These are phyloP conservation scores for Xylaria curta DNA, from an alignment of 495 filamentous ascomycete species.

Conservation along the genomic window DNA sequence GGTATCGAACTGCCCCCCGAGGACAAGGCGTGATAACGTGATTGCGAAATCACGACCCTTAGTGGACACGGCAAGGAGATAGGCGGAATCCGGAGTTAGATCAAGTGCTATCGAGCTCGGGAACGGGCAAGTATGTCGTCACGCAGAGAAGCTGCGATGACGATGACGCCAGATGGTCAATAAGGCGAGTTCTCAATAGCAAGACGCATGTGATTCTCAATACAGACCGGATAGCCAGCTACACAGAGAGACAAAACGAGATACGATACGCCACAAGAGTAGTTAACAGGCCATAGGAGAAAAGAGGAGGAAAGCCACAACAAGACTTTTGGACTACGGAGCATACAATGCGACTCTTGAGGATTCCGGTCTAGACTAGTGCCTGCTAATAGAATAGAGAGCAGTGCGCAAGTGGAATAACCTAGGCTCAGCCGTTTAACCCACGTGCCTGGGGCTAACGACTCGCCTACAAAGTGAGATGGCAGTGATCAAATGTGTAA, in stretches of 20 bases:
- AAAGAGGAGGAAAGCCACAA: background rate
- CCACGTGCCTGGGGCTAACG: constrained; percentile 9
- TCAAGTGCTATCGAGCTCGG: background rate
- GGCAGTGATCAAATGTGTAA: background rate
- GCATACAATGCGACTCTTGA: background rate
- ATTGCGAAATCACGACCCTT: constrained; percentile 12
- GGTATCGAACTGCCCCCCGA: background rate
- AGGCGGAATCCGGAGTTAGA: background rate
- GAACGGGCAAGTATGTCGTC: background rate
- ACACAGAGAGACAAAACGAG: background rate
- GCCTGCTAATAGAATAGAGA: background rate
- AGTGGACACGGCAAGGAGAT: background rate
- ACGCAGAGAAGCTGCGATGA: background rate
- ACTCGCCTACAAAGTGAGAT: background rate
- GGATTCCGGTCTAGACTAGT: background rate
- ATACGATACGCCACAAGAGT: background rate
- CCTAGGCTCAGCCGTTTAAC: background rate
- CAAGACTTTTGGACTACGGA: background rate
- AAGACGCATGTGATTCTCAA: background rate
- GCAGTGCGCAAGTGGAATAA: constrained; percentile 4
- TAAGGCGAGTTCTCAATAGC: background rate
- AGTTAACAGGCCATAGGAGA: background rate
- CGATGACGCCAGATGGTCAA: background rate
- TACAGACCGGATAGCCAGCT: too few relatives aligned
- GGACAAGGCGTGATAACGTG: background rate